These are phyloP conservation scores for Coemansia sp. DNA, from an alignment of 192 early-diverging fungal genomes.

Conservation along the genomic window DNA sequence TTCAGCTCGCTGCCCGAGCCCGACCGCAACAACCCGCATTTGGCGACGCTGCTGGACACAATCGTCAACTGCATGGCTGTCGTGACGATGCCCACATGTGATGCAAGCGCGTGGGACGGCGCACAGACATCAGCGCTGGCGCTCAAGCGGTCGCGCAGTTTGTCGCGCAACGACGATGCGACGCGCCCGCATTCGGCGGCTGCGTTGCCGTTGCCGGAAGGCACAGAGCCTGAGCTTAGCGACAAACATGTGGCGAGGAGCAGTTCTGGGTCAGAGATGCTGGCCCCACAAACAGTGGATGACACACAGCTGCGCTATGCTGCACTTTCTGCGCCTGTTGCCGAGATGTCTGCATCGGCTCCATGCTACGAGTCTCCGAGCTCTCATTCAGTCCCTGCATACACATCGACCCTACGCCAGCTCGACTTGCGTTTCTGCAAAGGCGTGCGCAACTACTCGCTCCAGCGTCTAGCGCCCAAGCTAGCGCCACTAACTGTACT, in stretches of 20 bases:
- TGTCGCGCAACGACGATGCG: conserved; percentile 29
- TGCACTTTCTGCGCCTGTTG: no score
- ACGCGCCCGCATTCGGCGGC: conserved; percentile 28
- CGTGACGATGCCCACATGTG: neutral
- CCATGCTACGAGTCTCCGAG: neutral
- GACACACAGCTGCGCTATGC: conserved; percentile 9
- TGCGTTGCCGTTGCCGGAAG: conserved; percentile 28
- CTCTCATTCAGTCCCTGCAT: conserved; percentile 1
- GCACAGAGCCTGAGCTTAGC: conserved; percentile 8
- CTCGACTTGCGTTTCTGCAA: conserved; percentile 61
- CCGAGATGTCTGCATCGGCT: no score
- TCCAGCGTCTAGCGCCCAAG: conserved; percentile 55
- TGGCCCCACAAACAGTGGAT: conserved; percentile 4
- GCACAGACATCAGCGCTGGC: neutral
- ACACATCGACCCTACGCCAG: conserved; percentile 38
- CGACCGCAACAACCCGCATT: conserved; percentile 43
- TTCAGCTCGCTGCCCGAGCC: conserved; percentile 43
- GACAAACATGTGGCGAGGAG: neutral
- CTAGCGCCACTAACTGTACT: conserved; percentile 47
- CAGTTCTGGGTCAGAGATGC: neutral
- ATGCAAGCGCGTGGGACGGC: no score
- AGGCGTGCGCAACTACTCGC: conserved; percentile 59
- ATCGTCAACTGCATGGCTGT: conserved; percentile 41
- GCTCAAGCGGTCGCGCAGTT: conserved; percentile 33
- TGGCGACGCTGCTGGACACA: conserved; percentile 39